Evolutionary conservation across 179 eudicot genomes (phyloP).

Genomic region (Camellia oleifera): DNA sequence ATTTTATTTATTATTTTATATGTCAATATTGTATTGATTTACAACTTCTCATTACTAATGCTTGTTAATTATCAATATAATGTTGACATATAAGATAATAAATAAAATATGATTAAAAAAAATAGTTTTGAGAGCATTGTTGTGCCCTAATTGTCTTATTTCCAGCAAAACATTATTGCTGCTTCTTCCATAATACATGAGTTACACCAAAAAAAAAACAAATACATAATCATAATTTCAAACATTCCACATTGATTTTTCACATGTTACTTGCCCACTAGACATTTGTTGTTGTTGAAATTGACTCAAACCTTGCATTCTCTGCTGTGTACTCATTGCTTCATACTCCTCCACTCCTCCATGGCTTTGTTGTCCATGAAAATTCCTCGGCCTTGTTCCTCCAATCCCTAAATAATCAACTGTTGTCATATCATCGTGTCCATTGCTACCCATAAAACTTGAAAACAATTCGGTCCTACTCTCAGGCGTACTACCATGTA

Average conservation of each 20-base stretch:
- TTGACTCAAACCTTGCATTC: conserved; percentile 9
- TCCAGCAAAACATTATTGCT: background rate
- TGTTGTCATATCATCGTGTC: background rate
- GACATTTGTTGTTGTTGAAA: conserved; percentile 6
- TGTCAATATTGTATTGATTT: too few species aligned
- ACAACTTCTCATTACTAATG: too few species aligned
- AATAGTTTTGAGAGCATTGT: too few species aligned
- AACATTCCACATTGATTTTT: background rate
- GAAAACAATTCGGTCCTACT: background rate
- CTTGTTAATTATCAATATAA: too few species aligned
- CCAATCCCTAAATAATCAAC: conserved; percentile 10
- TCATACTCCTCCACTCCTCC: background rate
- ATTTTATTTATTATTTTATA: too few species aligned
- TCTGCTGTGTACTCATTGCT: background rate
- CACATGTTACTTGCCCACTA: background rate
- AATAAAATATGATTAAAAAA: too few species aligned
- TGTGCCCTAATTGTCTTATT: background rate
- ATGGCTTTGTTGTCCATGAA: background rate
- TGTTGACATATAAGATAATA: too few species aligned
- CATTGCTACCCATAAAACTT: background rate
- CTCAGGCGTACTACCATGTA: background rate
- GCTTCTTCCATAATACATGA: background rate
- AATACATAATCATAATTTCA: background rate
- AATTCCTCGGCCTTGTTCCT: background rate
- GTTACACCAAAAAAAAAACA: too few species aligned